phyloP scores from a whole-genome alignment of 208 protist species.

The Leishmania major region DNA sequence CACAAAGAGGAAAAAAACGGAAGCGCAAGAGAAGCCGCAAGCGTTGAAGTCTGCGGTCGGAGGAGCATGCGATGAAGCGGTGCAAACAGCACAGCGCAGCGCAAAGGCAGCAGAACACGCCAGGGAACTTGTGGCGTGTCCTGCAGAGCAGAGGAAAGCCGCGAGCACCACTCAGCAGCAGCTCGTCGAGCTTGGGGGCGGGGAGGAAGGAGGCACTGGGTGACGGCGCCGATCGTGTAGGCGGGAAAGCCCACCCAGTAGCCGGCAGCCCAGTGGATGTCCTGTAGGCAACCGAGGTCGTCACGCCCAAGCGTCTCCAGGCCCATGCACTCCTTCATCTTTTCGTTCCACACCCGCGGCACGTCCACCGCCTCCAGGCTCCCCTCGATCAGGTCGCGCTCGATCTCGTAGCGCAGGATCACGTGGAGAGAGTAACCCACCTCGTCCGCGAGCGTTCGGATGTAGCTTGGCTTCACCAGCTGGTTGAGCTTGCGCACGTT shows the following conservation, averaged over 20 bases:
- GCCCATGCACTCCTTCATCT: slow-evolving; percentile 84
- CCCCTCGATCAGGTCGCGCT: slow-evolving; percentile 73
- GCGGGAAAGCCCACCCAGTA: slow-evolving; percentile 81
- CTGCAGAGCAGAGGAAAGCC: not conserved
- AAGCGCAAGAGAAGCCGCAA: not conserved
- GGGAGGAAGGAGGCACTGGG: not conserved
- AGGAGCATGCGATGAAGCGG: not conserved
- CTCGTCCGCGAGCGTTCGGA: slow-evolving; percentile 82
- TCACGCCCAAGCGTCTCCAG: slow-evolving; percentile 75
- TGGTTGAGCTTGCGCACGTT: slow-evolving; percentile 18
- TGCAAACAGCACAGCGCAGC: too few species aligned
- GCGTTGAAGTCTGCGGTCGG: not conserved
- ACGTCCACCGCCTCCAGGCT: slow-evolving; percentile 64
- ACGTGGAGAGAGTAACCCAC: slow-evolving; percentile 85
- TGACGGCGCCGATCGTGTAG: slow-evolving; percentile 77
- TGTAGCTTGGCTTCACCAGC: slow-evolving; percentile 53
- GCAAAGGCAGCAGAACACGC: not conserved
- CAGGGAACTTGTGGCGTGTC: not conserved
- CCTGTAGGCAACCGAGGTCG: slow-evolving; percentile 79
- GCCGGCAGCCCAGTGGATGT: slow-evolving; percentile 83
- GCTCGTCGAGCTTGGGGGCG: not conserved
- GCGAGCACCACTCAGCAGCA: not conserved
- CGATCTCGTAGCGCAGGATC: slow-evolving; percentile 85
- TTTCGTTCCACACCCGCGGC: slow-evolving; percentile 73
- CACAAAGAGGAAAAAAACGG: not conserved